Percentiles rank a stretch among this genome's conserved stretches.
Evolutionary conservation across 1,139 yeast species (phyloP).

Genomic region (Pichiaceae sp.): DNA sequence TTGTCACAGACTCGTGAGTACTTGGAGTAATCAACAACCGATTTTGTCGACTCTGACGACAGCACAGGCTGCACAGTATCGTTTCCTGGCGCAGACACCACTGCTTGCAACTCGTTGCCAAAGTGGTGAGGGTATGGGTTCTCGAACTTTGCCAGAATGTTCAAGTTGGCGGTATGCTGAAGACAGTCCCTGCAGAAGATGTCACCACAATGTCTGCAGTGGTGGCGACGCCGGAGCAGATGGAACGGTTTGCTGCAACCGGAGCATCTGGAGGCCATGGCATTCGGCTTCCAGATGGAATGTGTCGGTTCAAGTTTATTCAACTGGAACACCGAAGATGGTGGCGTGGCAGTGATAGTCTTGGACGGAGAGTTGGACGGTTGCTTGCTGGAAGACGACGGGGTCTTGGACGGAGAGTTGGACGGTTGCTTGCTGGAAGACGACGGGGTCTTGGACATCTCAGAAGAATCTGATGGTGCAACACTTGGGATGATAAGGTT

Average conservation of each 20-base stretch:
- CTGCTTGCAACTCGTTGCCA: neutral
- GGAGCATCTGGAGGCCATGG: slow-evolving; percentile 12
- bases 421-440: neutral
- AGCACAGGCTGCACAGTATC: neutral
- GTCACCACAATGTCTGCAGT: slow-evolving; percentile 58
- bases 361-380: neutral
- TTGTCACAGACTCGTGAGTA: slow-evolving; percentile 20
- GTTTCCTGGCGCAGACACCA: slow-evolving; percentile 1
- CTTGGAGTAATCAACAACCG: slow-evolving; percentile 8
- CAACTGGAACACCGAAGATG: neutral
- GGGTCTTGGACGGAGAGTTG: neutral
- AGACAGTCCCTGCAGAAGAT: slow-evolving; percentile 70
- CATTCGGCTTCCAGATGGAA: slow-evolving; percentile 24
- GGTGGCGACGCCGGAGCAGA: slow-evolving; percentile 57
- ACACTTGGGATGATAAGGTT: slow-evolving; percentile 3
- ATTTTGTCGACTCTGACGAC: slow-evolving; percentile 1
- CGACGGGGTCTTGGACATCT: neutral
- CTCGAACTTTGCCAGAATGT: slow-evolving; percentile 63
- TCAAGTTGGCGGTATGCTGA: slow-evolving; percentile 46
- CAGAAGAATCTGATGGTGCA: neutral
- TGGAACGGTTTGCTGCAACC: slow-evolving; percentile 17
- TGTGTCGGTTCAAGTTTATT: slow-evolving; percentile 22
- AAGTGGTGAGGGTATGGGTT: slow-evolving; percentile 25
- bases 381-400: neutral
- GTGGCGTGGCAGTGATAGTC: neutral